Percentiles rank a stretch among this genome's conserved stretches.
These are phyloP conservation scores for Cyclostephanos tholiformis DNA, from an alignment of 108 stramenopile species.

Conservation along the genomic window DNA sequence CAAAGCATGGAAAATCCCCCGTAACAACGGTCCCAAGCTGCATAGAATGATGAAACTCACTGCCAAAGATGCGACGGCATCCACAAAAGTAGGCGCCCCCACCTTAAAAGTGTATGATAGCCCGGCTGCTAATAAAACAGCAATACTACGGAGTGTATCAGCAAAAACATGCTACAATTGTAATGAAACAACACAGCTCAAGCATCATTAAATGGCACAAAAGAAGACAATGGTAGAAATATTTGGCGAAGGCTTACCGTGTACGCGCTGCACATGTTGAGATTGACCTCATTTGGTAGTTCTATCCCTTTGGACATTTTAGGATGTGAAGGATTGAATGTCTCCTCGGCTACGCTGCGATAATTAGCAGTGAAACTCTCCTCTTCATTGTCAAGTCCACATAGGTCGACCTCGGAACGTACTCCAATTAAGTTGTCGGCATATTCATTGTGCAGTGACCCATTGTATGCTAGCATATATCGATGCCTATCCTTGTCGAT, in stretches of 20 bases:
- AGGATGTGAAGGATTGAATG: constrained; percentile 12
- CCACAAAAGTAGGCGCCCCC: constrained; percentile 64
- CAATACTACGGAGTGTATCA: constrained; percentile 78
- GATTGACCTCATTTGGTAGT: constrained; percentile 45
- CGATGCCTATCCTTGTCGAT: constrained; percentile 48
- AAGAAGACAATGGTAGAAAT: background rate
- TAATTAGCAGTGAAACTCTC: constrained; percentile 19
- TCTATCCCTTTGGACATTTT: constrained; percentile 17
- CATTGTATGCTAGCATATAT: constrained; percentile 46
- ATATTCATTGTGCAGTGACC: constrained; percentile 39
- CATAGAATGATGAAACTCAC: constrained; percentile 71
- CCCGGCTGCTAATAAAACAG: constrained; percentile 68
- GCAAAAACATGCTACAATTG: constrained; percentile 73
- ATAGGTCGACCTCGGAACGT: constrained; percentile 28
- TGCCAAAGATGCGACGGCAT: constrained; percentile 75
- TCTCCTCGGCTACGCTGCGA: constrained; percentile 27
- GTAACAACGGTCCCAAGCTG: constrained; percentile 63
- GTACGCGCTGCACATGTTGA: constrained; percentile 88
- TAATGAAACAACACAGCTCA: background rate
- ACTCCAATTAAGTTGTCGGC: constrained; percentile 32
- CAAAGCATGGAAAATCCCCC: constrained; percentile 38
- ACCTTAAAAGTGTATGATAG: constrained; percentile 51
- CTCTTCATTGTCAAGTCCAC: constrained; percentile 24
- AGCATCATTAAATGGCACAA: background rate
- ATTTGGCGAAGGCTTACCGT: constrained; percentile 55